Conservation (phyloP, 345 rosid genomes). For the Triadica sebifera region DNA sequence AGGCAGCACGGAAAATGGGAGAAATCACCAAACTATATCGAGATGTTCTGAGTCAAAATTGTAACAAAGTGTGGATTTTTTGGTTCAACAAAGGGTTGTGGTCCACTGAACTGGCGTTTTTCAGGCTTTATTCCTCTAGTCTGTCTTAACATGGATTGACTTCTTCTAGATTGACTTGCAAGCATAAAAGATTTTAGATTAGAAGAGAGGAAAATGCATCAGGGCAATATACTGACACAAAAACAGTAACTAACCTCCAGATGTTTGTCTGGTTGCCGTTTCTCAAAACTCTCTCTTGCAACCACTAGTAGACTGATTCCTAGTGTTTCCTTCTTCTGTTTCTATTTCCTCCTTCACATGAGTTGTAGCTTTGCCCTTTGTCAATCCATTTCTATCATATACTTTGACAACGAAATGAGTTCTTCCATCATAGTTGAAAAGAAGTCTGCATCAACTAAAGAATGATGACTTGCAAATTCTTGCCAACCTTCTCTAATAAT, state of each 20-base stretch:
- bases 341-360: slow-evolving; percentile 13
- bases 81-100: neutral
- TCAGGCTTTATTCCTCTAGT: too few relatives aligned
- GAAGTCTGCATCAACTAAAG: slow-evolving; percentile 29
- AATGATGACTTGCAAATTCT: slow-evolving; percentile 25
- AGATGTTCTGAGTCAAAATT: neutral
- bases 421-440: slow-evolving; percentile 22
- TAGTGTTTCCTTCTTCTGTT: slow-evolving; percentile 3
- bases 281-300: neutral
- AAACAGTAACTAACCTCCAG: neutral
- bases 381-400: slow-evolving; percentile 19
- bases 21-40: slow-evolving; percentile 11
- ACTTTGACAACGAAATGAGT: slow-evolving; percentile 22
- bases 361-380: neutral
- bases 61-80: slow-evolving; percentile 11
- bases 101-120: too few relatives aligned
- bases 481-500: slow-evolving; percentile 30
- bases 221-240: neutral
- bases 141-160: too few relatives aligned
- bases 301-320: neutral
- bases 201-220: too few relatives aligned
- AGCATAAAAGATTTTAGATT: neutral
- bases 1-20: neutral
- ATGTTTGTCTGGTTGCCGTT: neutral
- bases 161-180: neutral